Evolutionary conservation across 768 basidiomycete species (phyloP), one percentile per base, ranked within the genome.

Genomic region (Fomitopsis pulvina): DNA sequence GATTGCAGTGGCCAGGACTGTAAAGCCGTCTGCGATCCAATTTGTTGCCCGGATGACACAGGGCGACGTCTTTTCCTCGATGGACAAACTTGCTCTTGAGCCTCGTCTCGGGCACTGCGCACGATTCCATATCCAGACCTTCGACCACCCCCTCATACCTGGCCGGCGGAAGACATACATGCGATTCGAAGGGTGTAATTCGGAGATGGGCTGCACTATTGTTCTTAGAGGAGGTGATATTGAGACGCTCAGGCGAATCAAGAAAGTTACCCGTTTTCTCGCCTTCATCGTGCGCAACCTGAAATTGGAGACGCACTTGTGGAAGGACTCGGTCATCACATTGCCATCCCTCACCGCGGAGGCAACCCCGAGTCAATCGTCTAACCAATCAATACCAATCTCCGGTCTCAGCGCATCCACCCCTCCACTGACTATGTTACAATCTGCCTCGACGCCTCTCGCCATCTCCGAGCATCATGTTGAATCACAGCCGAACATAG

Each of bases 111-210:
- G 95, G 2, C 86, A 95, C 59, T 98, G 94, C 61, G 71, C 80
- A 5, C 78, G 80, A 18, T 95, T 92, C 66, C 77, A 83, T 28
- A 77, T 98, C 5, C 92, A 96, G 66, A 96, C 96, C 0, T 97
- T 87, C 63, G 95, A 97, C 55, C 94, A 99, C 66, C 77, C 81
- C 11, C 74, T 94, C 34, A 99, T 98, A 37, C 92, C 94, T n/a
- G 93, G 92, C 18, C 79, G 78, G 16, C 77, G 96, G 49, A 99
- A 99, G 72, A 92, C 95, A 0, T 88, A 92, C 62, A 93, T 99
- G 92, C 85, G 96, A 1, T 98, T 99, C 60, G 96, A 99, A 67
- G 95, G 95, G 1, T 96, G 94, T 60, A 87, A 80, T 61, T 79
- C 80, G 44, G 91, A 96, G 54, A 87, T 91, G 78, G 94, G 94